Percentiles rank a stretch among this genome's conserved stretches.
phyloP scores from a whole-genome alignment of 23 red algal species.

The Pyropia yezoensis region DNA sequence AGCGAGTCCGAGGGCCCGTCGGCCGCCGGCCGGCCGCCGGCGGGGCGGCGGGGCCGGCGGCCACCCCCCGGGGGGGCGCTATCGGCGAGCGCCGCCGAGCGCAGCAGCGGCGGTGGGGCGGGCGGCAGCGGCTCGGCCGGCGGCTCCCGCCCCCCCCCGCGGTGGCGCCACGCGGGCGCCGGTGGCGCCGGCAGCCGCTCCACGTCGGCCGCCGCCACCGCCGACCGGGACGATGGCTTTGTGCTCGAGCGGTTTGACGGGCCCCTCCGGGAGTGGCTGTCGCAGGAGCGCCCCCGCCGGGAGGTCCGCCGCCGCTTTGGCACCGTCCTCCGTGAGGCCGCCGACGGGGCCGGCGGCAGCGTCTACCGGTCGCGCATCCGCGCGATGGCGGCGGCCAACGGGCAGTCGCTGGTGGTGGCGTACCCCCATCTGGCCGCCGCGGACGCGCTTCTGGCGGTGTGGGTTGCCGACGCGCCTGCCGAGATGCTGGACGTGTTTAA shows the following conservation, averaged over 20 bases:
- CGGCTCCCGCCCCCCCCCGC: too few species aligned
- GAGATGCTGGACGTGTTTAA: constrained; percentile 86
- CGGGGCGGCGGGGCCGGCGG: too few species aligned
- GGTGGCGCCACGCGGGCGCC: too few species aligned
- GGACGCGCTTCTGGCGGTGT: constrained; percentile 83
- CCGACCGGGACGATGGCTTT: neutral
- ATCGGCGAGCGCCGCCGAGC: too few species aligned
- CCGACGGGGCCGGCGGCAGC: constrained; percentile 63
- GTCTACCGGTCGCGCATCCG: constrained; percentile 77
- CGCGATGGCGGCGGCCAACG: constrained; percentile 75
- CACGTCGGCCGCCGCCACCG: neutral
- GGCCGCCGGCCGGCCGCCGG: neutral
- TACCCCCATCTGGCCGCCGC: constrained; percentile 59
- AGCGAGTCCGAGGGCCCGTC: neutral
- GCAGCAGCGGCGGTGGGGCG: too few species aligned
- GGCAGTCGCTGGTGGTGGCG: constrained; percentile 77
- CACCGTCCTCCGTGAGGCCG: constrained; percentile 44
- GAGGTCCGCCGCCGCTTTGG: constrained; percentile 60
- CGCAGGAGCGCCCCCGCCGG: constrained; percentile 33
- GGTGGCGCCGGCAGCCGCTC: too few species aligned
- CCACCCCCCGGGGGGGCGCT: too few species aligned
- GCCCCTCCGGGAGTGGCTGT: constrained; percentile 43
- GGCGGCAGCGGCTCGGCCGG: too few species aligned
- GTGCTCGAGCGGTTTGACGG: neutral
- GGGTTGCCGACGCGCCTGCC: constrained; percentile 92